These are phyloP conservation scores for Leucosporidium creatinivorum DNA, from an alignment of 768 basidiomycete genomes.

Conservation along the genomic window DNA sequence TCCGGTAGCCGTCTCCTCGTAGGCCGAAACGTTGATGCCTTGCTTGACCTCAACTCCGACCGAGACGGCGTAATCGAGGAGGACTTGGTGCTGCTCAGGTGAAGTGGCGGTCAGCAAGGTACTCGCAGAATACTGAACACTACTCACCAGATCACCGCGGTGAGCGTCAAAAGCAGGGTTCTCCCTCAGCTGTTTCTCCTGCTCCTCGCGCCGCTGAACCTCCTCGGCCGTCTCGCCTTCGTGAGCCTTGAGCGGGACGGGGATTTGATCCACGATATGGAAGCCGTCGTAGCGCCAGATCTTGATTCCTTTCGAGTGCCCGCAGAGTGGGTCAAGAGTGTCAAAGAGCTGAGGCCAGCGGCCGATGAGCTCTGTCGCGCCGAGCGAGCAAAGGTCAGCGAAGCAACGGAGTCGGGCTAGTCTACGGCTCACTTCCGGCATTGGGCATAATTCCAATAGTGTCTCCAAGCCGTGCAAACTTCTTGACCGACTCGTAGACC, in stretches of 20 bases:
- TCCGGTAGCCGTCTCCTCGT: conserved; percentile 28
- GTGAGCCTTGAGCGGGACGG: background rate
- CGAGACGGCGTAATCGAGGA: conserved; percentile 33
- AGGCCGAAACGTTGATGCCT: conserved; percentile 30
- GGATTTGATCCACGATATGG: conserved; percentile 29
- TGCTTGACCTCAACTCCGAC: conserved; percentile 24
- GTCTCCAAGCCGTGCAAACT: conserved; percentile 10
- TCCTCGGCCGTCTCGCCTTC: conserved; percentile 15
- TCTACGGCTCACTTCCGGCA: too few relatives aligned
- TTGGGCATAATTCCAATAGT: background rate
- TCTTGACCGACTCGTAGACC: conserved; percentile 30
- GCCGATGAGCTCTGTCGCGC: too few relatives aligned
- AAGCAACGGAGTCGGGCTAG: too few relatives aligned
- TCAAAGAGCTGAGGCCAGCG: background rate
- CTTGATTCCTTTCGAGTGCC: conserved; percentile 14
- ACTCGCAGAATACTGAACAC: too few relatives aligned
- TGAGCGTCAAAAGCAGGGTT: conserved; percentile 37
- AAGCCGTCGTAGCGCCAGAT: conserved; percentile 36
- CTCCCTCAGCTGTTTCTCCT: too few relatives aligned
- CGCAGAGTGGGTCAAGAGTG: background rate
- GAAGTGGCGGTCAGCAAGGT: too few relatives aligned
- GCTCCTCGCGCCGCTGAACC: conserved; percentile 21
- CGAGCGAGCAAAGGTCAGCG: too few relatives aligned
- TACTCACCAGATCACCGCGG: conserved; percentile 36
- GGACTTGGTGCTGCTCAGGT: conserved; percentile 14